A percentile compares a stretch with the other conserved stretches of the same genome.
Evolutionary conservation across 2,329 filamentous ascomycete species (phyloP).

Genomic region (Cladosporium sp.): DNA sequence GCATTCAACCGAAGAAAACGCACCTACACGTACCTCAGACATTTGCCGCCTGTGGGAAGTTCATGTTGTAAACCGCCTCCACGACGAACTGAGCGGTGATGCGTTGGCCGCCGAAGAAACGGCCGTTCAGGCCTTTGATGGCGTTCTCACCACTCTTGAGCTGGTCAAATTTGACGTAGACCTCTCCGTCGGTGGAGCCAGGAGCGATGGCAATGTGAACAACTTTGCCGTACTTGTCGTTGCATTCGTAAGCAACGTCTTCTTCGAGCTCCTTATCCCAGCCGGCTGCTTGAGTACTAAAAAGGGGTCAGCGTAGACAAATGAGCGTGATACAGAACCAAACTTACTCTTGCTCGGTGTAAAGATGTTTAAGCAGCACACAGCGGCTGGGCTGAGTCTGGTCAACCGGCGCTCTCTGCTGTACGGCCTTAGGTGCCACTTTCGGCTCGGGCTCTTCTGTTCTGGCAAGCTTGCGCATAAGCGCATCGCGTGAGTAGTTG

Average conservation of each 20-base stretch:
- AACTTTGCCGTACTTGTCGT: conserved; percentile 92
- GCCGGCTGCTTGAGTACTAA: conserved; percentile 42
- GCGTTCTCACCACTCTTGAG: conserved; percentile 94
- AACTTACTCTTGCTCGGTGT: conserved; percentile 82
- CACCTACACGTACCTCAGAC: conserved; percentile 4
- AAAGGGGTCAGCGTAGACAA: background rate
- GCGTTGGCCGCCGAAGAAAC: conserved; percentile 87
- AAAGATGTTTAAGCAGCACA: conserved; percentile 92
- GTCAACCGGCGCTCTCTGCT: conserved; percentile 73
- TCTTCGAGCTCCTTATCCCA: conserved; percentile 94
- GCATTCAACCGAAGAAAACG: background rate
- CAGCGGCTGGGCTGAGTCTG: conserved; percentile 87
- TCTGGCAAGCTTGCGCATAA: conserved; percentile 97
- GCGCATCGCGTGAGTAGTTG: conserved; percentile 95
- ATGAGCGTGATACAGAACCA: background rate
- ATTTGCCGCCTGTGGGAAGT: conserved; percentile 29
- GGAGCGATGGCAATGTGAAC: conserved; percentile 78
- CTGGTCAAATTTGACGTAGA: conserved; percentile 97
- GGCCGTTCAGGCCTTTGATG: conserved; percentile 93
- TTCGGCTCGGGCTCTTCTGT: conserved; percentile 73
- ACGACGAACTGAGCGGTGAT: conserved; percentile 95
- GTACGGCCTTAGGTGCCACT: conserved; percentile 42
- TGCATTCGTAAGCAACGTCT: conserved; percentile 87
- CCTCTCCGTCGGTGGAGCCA: conserved; percentile 92
- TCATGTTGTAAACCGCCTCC: conserved; percentile 81